These are phyloP conservation scores for Chlorella sp. DNA, from an alignment of 139 green algal genomes.

Conservation along the genomic window DNA sequence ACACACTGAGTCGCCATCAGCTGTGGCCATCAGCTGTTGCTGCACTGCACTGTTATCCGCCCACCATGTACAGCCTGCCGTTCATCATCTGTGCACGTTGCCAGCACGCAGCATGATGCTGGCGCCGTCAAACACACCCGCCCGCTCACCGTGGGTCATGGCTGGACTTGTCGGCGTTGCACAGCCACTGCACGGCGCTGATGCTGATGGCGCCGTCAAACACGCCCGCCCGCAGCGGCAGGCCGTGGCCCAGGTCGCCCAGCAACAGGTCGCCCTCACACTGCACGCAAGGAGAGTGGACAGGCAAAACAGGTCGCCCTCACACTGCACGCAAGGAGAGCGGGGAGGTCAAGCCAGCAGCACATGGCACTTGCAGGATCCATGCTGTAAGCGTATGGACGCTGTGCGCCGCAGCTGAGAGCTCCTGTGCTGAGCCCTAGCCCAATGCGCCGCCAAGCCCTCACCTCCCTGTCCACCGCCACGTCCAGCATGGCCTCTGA, in stretches of 20 bases:
- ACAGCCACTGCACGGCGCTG: conserved; percentile 88
- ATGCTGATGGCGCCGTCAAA: conserved; percentile 83
- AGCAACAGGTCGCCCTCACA: conserved; percentile 75
- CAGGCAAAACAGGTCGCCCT: conserved; percentile 67
- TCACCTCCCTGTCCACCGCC: conserved; percentile 55
- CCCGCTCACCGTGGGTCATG: conserved; percentile 67
- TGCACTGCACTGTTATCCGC: too few relatives aligned
- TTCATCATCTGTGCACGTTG: too few relatives aligned
- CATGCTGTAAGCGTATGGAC: not conserved
- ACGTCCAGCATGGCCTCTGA: conserved; percentile 75
- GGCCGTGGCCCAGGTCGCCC: conserved; percentile 73
- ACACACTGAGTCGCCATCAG: too few relatives aligned
- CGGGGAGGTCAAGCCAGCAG: conserved; percentile 3
- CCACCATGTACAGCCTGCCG: too few relatives aligned
- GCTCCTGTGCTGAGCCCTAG: not conserved
- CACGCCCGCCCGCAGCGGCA: conserved; percentile 63
- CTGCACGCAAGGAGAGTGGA: conserved; percentile 14
- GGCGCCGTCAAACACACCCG: not conserved
- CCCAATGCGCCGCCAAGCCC: not conserved
- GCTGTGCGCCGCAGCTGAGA: not conserved
- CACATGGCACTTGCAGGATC: too few relatives aligned
- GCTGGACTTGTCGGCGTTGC: conserved; percentile 80
- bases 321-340: conserved; percentile 34
- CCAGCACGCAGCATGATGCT: too few relatives aligned
- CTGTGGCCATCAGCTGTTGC: too few relatives aligned